phyloP scores from a whole-genome alignment of 2,329 filamentous ascomycete genomes.

The Bisporella sp. region DNA sequence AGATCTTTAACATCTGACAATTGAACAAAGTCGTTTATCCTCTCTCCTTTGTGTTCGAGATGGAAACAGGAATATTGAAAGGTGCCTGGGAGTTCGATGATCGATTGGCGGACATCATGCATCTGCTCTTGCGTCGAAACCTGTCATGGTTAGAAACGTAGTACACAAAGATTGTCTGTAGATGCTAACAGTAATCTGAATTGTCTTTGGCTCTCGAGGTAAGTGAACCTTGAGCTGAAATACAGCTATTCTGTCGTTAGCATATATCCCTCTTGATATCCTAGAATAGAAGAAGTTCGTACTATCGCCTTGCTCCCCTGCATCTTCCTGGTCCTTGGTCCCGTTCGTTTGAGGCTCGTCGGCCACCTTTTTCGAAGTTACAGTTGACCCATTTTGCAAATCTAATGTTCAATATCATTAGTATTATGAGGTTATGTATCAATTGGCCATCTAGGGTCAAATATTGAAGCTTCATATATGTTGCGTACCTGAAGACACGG shows the following conservation, averaged over 20 bases:
- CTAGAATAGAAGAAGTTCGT: conserved; percentile 6
- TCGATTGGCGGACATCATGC: conserved; percentile 92
- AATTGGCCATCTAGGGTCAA: neutral
- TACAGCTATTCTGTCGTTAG: conserved; percentile 35
- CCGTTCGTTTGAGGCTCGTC: conserved; percentile 17
- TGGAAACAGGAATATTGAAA: conserved; percentile 99
- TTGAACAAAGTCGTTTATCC: conserved; percentile 92
- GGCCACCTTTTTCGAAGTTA: conserved; percentile 12
- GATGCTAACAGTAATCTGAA: conserved; percentile 71
- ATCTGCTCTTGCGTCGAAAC: conserved; percentile 92
- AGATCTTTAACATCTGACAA: conserved; percentile 83
- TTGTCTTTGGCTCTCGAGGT: conserved; percentile 70
- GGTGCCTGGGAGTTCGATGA: conserved; percentile 86
- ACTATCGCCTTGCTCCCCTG: conserved; percentile 24
- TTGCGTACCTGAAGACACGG: too few relatives aligned
- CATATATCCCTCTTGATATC: conserved; percentile 1
- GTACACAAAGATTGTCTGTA: conserved; percentile 12
- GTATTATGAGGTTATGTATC: neutral
- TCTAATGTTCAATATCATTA: conserved; percentile 6
- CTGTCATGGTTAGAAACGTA: conserved; percentile 37
- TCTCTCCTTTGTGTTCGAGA: conserved; percentile 80
- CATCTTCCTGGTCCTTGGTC: conserved; percentile 19
- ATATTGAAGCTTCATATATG: too few relatives aligned
- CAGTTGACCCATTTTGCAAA: conserved; percentile 5
- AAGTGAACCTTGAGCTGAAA: conserved; percentile 68